phyloP scores from a whole-genome alignment of 139 green algal species.

The Coccomyxa sp. region DNA sequence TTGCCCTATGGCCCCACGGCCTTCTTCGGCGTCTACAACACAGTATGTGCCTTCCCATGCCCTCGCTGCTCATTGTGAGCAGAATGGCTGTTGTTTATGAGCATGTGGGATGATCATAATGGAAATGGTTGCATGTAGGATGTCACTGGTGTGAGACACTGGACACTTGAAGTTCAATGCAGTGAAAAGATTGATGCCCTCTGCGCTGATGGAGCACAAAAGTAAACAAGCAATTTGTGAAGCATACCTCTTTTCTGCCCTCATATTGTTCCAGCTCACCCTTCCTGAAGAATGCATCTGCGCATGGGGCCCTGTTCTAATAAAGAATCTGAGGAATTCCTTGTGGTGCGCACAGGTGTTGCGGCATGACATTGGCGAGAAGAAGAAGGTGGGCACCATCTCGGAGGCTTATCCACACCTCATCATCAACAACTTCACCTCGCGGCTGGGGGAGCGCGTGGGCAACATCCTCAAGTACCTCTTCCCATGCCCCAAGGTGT shows the following conservation, averaged over 20 bases:
- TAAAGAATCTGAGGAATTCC: no score
- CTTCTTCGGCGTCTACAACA: constrained; percentile 96
- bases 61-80: background rate
- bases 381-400: constrained; percentile 88
- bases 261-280: no score
- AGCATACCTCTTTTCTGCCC: no score
- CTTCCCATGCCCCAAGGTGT: constrained; percentile 86
- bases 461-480: constrained; percentile 91
- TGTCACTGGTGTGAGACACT: background rate
- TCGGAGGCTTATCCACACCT: constrained; percentile 94
- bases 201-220: no score
- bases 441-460: constrained; percentile 77
- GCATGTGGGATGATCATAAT: no score
- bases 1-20: constrained; percentile 96
- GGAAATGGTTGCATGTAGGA: background rate
- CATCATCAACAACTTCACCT: constrained; percentile 88
- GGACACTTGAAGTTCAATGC: no score
- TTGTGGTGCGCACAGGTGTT: constrained; percentile 38
- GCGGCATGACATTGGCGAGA: constrained; percentile 94
- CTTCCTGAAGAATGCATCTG: no score
- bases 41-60: constrained; percentile 35
- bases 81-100: no score
- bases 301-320: no score
- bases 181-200: no score
- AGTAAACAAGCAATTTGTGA: no score